A percentile compares a stretch with the other conserved stretches of the same genome.
Evolutionary conservation across 148 eudicot species (phyloP).

Genomic region (Rhododendron simsii): DNA sequence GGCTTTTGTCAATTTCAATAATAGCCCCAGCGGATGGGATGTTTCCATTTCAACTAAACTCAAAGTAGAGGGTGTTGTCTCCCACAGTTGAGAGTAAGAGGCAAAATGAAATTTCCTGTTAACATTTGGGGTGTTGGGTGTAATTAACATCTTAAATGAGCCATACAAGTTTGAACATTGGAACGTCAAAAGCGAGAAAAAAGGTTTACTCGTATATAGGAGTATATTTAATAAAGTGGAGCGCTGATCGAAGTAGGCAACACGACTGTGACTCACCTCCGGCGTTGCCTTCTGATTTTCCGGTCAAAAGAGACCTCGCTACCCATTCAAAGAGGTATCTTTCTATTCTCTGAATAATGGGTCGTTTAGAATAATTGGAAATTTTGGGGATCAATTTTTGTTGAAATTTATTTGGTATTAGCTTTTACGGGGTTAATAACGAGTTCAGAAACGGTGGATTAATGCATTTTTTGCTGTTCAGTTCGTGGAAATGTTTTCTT

Average conservation of each 20-base stretch:
- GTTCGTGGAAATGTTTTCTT: background rate
- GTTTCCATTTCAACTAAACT: background rate
- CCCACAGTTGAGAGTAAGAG: background rate
- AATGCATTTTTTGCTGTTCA: background rate
- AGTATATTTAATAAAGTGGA: background rate
- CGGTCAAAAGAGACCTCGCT: background rate
- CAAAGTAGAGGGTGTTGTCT: background rate
- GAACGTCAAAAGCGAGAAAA: background rate
- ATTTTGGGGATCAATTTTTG: background rate
- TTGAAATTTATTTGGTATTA: background rate
- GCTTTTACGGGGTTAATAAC: background rate
- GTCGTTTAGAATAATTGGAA: background rate
- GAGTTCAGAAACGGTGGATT: background rate
- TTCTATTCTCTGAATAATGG: background rate
- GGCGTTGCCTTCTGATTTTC: constrained; percentile 1
- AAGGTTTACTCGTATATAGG: too few relatives aligned
- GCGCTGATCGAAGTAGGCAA: background rate
- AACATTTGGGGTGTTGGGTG: background rate
- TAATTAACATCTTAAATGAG: background rate
- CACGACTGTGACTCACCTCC: background rate
- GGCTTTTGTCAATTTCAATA: background rate
- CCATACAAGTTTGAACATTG: background rate
- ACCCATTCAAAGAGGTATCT: background rate
- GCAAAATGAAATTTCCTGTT: background rate
- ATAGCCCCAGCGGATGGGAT: background rate